phyloP scores from a whole-genome alignment of 1,139 yeast genomes.

The Lodderomyces metapsilosis region DNA sequence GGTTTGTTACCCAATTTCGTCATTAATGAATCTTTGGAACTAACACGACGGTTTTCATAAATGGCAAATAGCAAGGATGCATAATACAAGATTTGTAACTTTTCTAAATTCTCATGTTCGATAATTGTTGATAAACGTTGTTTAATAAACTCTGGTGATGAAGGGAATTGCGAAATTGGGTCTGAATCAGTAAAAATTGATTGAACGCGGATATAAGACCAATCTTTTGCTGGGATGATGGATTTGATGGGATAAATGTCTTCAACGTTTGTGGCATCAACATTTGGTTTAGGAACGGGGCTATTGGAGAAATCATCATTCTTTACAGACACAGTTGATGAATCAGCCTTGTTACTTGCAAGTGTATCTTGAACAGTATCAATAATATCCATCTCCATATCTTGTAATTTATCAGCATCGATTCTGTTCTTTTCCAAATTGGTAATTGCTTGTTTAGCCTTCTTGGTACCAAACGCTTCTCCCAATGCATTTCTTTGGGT shows the following conservation, averaged over 20 bases:
- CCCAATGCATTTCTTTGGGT: constrained; percentile 81
- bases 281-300: constrained; percentile 79
- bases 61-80: constrained; percentile 79
- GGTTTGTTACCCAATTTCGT: constrained; percentile 62
- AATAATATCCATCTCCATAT: constrained; percentile 74
- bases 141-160: constrained; percentile 53
- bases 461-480: constrained; percentile 95
- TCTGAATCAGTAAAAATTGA: constrained; percentile 51
- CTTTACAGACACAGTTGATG: background rate
- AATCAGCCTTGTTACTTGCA: constrained; percentile 32
- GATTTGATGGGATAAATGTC: constrained; percentile 75
- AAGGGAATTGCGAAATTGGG: constrained; percentile 60
- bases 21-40: constrained; percentile 58
- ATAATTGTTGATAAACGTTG: constrained; percentile 46
- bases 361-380: constrained; percentile 66
- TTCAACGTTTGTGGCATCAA: constrained; percentile 75
- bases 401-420: constrained; percentile 77
- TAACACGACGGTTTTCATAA: constrained; percentile 67
- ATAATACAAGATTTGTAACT: constrained; percentile 71
- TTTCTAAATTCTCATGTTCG: constrained; percentile 48
- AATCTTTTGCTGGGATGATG: constrained; percentile 69
- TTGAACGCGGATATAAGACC: constrained; percentile 61
- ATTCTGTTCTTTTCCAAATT: constrained; percentile 80
- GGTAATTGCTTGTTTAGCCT: constrained; percentile 86
- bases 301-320: constrained; percentile 41